Evolutionary conservation across 2,329 filamentous ascomycete species (phyloP).

Genomic region (Penicillium italicum): DNA sequence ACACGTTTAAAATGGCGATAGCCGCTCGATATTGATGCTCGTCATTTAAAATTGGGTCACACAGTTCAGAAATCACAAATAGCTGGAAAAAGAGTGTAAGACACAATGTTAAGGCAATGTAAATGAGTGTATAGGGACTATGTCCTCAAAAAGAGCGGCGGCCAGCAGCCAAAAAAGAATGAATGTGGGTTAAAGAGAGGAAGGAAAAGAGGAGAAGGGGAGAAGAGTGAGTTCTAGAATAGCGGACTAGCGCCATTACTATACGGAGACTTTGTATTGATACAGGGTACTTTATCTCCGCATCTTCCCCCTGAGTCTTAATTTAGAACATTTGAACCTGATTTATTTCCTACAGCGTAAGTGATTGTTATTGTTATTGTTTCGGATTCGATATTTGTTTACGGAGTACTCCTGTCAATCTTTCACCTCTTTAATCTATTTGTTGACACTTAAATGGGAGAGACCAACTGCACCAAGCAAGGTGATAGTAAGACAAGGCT

Average conservation of each 20-base stretch:
- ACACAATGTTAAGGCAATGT: neutral
- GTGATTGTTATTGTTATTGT: neutral
- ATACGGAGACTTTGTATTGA: neutral
- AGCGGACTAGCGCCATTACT: constrained; percentile 11
- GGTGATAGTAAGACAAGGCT: constrained; percentile 14
- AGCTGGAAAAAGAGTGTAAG: neutral
- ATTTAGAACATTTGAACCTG: neutral
- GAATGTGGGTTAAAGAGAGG: constrained; percentile 14
- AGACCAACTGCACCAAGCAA: constrained; percentile 14
- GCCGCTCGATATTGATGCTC: constrained; percentile 4
- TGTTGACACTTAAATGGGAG: neutral
- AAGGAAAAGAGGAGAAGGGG: constrained; percentile 22
- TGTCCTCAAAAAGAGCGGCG: constrained; percentile 27
- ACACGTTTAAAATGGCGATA: constrained; percentile 3
- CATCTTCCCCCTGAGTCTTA: constrained; percentile 15
- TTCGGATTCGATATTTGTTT: neutral
- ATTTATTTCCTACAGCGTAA: neutral
- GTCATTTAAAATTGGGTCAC: constrained; percentile 7
- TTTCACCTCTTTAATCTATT: neutral
- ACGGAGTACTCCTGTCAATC: neutral
- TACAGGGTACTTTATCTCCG: constrained; percentile 3
- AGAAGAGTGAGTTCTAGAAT: constrained; percentile 22
- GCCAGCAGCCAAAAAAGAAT: constrained; percentile 24
- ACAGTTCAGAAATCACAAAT: neutral
- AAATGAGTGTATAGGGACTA: constrained; percentile 9